Conservation (phyloP, 257 asterid genomes). For the Perilla frutescens region DNA sequence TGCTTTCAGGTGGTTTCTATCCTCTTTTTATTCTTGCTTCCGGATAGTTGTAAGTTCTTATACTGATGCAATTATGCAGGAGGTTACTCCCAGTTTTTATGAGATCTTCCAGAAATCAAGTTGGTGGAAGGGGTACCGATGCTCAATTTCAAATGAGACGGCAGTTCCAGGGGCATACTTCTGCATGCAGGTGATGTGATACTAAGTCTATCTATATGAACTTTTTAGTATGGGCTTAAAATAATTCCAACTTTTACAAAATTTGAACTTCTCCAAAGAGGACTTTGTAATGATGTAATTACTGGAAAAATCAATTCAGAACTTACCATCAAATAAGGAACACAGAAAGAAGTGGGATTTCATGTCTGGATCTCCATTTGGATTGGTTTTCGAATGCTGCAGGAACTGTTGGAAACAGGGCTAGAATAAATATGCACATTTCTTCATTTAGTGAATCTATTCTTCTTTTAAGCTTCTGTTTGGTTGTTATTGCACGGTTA, state of each 20-base stretch:
- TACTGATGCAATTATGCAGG: conserved; percentile 52
- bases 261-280: no score
- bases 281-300: neutral
- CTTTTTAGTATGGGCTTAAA: no score
- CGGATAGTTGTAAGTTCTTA: neutral
- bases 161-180: conserved; percentile 62
- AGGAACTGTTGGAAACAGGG: neutral
- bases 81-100: conserved; percentile 75
- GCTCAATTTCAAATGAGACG: conserved; percentile 61
- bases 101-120: conserved; percentile 61
- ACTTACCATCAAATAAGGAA: neutral
- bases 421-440: neutral
- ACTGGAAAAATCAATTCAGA: neutral
- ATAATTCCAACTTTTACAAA: neutral
- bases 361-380: neutral
- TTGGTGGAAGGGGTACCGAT: conserved; percentile 92
- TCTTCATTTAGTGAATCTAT: neutral
- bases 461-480: neutral
- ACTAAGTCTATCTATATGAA: neutral
- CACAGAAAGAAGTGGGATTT: neutral
- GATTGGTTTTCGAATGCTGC: neutral
- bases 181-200: conserved; percentile 81
- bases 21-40: neutral
- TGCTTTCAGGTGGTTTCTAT: conserved; percentile 76
- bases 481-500: neutral